A percentile compares a stretch with the other conserved stretches of the same genome.
Conservation (phyloP, 768 basidiomycete species). For the Mycena chlorophos region DNA sequence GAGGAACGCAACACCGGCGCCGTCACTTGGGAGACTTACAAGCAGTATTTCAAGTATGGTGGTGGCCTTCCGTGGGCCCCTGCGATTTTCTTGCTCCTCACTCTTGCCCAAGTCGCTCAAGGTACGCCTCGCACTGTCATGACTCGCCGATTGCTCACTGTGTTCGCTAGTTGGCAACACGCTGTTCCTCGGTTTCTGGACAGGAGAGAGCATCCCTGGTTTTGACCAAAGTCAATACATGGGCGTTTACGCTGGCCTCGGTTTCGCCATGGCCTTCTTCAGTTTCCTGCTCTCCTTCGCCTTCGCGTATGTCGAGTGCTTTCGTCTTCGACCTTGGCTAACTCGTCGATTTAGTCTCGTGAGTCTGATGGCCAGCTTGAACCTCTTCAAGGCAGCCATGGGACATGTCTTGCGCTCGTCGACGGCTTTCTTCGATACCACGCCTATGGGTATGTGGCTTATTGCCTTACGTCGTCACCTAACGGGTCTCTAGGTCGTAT, state of each 20-base stretch:
- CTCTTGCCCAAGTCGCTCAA: conserved; percentile 49
- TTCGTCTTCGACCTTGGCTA: conserved; percentile 1
- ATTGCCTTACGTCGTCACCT: not conserved
- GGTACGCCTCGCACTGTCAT: conserved; percentile 33
- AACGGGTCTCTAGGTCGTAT: conserved; percentile 48
- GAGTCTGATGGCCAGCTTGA: conserved; percentile 43
- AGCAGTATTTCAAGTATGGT: conserved; percentile 29
- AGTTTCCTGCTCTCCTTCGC: conserved; percentile 49
- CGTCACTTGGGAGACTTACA: conserved; percentile 31
- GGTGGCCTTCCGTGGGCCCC: conserved; percentile 25
- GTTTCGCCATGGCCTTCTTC: conserved; percentile 51
- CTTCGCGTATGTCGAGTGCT: conserved; percentile 44
- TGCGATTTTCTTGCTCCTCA: conserved; percentile 35
- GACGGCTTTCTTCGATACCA: conserved; percentile 71
- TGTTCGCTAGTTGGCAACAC: conserved; percentile 54
- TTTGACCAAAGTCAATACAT: conserved; percentile 70
- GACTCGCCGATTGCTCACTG: not conserved
- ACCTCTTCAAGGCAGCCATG: conserved; percentile 58
- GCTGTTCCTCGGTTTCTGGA: conserved; percentile 77
- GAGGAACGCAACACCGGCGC: conserved; percentile 40
- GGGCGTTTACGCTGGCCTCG: conserved; percentile 53
- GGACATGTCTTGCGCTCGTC: conserved; percentile 59
- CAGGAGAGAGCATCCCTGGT: conserved; percentile 49
- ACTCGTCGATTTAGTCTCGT: conserved; percentile 30
- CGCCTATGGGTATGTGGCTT: conserved; percentile 53